Evolutionary conservation across 176 grass and related monocot species (phyloP).

Genomic region (Musa itinerans): DNA sequence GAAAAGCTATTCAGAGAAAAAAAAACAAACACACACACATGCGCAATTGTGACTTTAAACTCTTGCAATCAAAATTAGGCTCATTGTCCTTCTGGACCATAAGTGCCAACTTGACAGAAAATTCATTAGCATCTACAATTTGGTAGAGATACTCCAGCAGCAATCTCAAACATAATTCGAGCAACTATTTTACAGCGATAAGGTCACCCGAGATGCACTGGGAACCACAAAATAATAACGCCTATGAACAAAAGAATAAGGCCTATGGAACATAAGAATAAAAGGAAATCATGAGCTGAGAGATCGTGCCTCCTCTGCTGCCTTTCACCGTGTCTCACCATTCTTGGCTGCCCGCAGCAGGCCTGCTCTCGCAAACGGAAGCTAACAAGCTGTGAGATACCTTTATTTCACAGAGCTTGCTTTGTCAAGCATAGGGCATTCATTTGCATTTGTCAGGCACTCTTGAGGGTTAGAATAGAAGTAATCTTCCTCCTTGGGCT

Average conservation of each 20-base stretch:
- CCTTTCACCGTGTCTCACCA: background rate
- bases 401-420: conserved; percentile 18
- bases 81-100: too few relatives aligned
- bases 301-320: background rate
- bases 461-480: conserved; percentile 87
- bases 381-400: background rate
- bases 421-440: conserved; percentile 27
- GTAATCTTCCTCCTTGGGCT: conserved; percentile 95
- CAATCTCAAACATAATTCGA: background rate
- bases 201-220: background rate
- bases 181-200: background rate
- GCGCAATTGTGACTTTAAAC: too few relatives aligned
- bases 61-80: too few relatives aligned
- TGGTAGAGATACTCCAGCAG: too few relatives aligned
- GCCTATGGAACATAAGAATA: background rate
- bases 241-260: conserved; percentile 5
- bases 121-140: too few relatives aligned
- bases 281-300: background rate
- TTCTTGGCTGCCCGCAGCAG: background rate
- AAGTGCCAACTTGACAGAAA: too few relatives aligned
- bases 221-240: background rate
- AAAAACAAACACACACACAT: too few relatives aligned
- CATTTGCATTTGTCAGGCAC: conserved; percentile 52
- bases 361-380: background rate
- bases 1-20: too few relatives aligned